Conservation (phyloP, 768 basidiomycete species). For the Lenzites betulinus region DNA sequence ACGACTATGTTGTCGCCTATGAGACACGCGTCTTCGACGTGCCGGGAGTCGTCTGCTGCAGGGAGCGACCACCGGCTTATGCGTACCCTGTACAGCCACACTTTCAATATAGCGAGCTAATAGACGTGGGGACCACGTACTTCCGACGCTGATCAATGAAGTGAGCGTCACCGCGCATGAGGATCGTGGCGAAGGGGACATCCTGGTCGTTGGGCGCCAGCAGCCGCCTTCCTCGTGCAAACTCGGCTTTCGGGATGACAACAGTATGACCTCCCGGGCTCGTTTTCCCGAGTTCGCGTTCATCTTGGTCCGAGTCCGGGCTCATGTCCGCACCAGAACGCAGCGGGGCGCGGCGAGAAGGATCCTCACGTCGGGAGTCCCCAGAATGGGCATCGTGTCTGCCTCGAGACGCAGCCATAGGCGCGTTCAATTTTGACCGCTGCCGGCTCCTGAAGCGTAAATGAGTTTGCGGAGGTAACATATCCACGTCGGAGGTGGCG, state of each 20-base stretch:
- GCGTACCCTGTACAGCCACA: slow-evolving; percentile 22
- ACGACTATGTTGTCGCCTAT: slow-evolving; percentile 41
- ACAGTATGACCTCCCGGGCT: slow-evolving; percentile 17
- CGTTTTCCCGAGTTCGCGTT: background rate
- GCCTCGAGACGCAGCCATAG: background rate
- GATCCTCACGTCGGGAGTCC: background rate
- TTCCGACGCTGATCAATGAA: slow-evolving; percentile 28
- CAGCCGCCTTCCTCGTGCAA: slow-evolving; percentile 30
- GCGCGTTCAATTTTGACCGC: background rate
- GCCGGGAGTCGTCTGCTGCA: slow-evolving; percentile 20
- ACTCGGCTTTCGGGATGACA: slow-evolving; percentile 28
- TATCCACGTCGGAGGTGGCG: background rate
- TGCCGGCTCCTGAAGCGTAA: background rate
- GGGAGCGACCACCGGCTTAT: slow-evolving; percentile 24
- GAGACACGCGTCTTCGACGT: slow-evolving; percentile 50
- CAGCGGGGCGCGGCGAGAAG: background rate
- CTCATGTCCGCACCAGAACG: slow-evolving; percentile 7
- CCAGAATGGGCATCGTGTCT: background rate
- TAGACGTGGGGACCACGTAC: slow-evolving; percentile 15
- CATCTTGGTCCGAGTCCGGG: background rate
- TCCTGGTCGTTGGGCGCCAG: slow-evolving; percentile 21
- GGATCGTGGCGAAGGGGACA: slow-evolving; percentile 26
- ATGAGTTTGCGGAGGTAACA: background rate
- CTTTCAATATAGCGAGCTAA: slow-evolving; percentile 5
- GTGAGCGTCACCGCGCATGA: slow-evolving; percentile 34